Conservation (phyloP, 1,284 basidiomycete species). For the Volvariella surrecta region DNA sequence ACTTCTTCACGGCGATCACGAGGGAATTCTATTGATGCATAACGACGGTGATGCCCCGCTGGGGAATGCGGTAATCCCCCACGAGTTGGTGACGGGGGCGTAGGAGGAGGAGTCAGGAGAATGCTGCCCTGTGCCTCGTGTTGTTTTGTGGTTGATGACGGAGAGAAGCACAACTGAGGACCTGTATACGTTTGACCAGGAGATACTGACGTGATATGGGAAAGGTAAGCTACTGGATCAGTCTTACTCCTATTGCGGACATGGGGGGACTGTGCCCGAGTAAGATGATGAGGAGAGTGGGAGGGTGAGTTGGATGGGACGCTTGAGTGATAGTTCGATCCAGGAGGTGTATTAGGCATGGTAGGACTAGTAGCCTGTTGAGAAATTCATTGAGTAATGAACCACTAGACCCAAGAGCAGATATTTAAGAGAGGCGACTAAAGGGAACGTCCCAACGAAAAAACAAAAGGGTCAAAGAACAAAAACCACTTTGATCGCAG, state of each 20-base stretch:
- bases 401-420: background rate
- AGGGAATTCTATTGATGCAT: slow-evolving; percentile 1
- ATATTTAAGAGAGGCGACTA: background rate
- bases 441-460: slow-evolving; percentile 1
- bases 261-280: slow-evolving; percentile 1
- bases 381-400: too few species aligned
- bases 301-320: background rate
- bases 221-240: slow-evolving; percentile 4
- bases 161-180: slow-evolving; percentile 7
- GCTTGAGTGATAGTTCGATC: background rate
- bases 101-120: slow-evolving; percentile 25
- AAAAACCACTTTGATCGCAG: too few species aligned
- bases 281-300: background rate
- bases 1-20: background rate
- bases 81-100: slow-evolving; percentile 17
- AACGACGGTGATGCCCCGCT: background rate
- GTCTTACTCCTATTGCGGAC: slow-evolving; percentile 8
- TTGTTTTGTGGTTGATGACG: slow-evolving; percentile 1
- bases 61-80: background rate
- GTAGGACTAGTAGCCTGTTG: too few species aligned
- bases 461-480: background rate
- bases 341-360: background rate
- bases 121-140: slow-evolving; percentile 3
- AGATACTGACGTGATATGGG: background rate
- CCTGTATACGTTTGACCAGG: background rate